Base-by-base conservation (phyloP, 345 rosid genomes). In the Punica granatum region DNA sequence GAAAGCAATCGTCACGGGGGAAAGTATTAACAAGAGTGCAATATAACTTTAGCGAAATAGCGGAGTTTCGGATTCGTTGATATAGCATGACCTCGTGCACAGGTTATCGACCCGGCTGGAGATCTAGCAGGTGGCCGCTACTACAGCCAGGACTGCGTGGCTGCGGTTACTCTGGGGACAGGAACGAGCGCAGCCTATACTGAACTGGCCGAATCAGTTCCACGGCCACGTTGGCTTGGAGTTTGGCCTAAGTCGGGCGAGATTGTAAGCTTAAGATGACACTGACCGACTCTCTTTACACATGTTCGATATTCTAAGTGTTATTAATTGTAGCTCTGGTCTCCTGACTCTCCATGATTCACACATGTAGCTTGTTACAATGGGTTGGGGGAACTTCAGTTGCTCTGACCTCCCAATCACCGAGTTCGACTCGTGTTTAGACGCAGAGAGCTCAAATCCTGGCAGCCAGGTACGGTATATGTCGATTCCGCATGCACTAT, bases 311-410 rank as follows among this genome's bases (percentile, higher is more conserved):
- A n/a, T 39, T 36, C 19, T 3, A 30, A 51, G 30, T n/a, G 0
- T 32, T n/a, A 72, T 68, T 62, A 64, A 25, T 43, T n/a, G n/a
- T n/a, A n/a, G n/a, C 6, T 36, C 39, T 48, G 33, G 11, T 61
- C 68, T 19, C 41, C 54, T 64, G 56, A 67, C 32, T 9, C 10
- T 34, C 9, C 6, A 23, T 64, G 14, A 16, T 19, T 43, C 19
- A 44, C 26, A 26, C 18, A 7, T 56, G n/a, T 78, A 87, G 92
- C 84, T 81, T 61, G 78, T 90, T 60, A 80, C 78, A 73, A 76
- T 70, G 59, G 90, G 84, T 36, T 87, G 92, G 96, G 82, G 87
- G 32, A 83, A 80, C 74, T 87, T 90, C 73, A 80, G 58, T 60
- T 85, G 81, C 16, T 63, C 75, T 49, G 75, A 79, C 60, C 80